These are phyloP conservation scores for Naganishia vaughanmartiniae DNA, from an alignment of 768 basidiomycete genomes.

Conservation along the genomic window DNA sequence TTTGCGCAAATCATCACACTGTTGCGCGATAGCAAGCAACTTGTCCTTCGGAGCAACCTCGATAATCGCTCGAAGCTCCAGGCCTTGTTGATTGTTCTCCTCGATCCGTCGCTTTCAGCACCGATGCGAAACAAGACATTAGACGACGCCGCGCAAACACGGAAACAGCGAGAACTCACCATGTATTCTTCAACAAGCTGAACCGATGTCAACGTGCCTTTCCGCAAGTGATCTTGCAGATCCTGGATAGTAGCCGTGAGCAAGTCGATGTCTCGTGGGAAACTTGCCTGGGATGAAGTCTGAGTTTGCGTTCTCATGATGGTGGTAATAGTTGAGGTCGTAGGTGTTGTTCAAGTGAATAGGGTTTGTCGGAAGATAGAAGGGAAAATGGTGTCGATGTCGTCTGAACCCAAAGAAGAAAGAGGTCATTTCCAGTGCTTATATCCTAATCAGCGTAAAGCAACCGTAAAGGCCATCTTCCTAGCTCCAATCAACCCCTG, in stretches of 20 bases:
- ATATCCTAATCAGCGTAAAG: no score
- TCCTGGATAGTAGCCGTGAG: constrained; percentile 36
- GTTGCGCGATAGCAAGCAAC: constrained; percentile 36
- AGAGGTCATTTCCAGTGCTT: no score
- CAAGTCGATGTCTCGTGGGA: constrained; percentile 28
- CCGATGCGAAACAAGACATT: background rate
- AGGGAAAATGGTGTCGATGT: no score
- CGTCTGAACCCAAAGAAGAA: no score
- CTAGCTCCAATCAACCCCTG: no score
- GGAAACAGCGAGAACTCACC: background rate
- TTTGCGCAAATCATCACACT: constrained; percentile 37
- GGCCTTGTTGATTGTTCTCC: constrained; percentile 36
- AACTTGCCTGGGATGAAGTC: background rate
- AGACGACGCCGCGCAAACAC: background rate
- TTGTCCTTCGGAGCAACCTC: constrained; percentile 37
- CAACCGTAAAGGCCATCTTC: no score
- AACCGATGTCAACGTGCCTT: constrained; percentile 36
- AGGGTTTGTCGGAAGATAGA: no score
- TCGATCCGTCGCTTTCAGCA: constrained; percentile 32
- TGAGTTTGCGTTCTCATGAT: background rate
- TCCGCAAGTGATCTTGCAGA: constrained; percentile 28
- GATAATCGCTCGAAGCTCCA: constrained; percentile 40
- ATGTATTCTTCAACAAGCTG: constrained; percentile 37
- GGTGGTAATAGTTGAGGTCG: background rate
- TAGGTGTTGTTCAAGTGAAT: background rate